A percentile compares a stretch with the other conserved stretches of the same genome.
phyloP scores from a whole-genome alignment of 345 rosid genomes.

The Boechera stricta region DNA sequence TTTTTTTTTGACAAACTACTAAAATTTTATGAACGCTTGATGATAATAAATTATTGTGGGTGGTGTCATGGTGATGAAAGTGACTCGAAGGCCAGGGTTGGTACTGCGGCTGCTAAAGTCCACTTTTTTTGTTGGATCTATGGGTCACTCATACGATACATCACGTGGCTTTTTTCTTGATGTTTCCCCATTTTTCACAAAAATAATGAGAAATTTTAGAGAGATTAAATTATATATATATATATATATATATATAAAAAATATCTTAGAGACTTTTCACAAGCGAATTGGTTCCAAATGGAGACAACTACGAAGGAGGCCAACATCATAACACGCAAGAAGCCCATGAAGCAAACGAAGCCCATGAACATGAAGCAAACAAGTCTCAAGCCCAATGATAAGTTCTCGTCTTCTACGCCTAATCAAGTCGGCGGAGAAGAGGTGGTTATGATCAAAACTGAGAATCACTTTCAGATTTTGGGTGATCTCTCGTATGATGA shows the following conservation, averaged over 20 bases:
- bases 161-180: constrained; percentile 14
- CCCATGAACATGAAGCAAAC: too few species aligned
- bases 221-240: not conserved
- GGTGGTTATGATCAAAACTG: too few species aligned
- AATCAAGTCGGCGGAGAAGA: too few species aligned
- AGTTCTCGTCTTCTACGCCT: too few species aligned
- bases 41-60: too few species aligned
- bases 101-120: constrained; percentile 11
- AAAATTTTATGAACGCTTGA: not conserved
- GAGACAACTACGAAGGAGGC: not conserved
- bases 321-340: too few species aligned
- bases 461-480: too few species aligned
- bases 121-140: not conserved
- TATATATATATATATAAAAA: too few species aligned
- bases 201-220: not conserved
- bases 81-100: not conserved
- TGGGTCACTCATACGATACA: not conserved
- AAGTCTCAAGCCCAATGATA: too few species aligned
- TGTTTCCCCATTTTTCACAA: not conserved
- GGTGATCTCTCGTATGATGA: too few species aligned
- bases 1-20: not conserved
- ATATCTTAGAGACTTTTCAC: not conserved
- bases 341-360: too few species aligned
- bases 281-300: not conserved
- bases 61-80: not conserved